A percentile compares a stretch with the other conserved stretches of the same genome.
Evolutionary conservation across 345 rosid genomes (phyloP).

Genomic region (Passiflora organensis): DNA sequence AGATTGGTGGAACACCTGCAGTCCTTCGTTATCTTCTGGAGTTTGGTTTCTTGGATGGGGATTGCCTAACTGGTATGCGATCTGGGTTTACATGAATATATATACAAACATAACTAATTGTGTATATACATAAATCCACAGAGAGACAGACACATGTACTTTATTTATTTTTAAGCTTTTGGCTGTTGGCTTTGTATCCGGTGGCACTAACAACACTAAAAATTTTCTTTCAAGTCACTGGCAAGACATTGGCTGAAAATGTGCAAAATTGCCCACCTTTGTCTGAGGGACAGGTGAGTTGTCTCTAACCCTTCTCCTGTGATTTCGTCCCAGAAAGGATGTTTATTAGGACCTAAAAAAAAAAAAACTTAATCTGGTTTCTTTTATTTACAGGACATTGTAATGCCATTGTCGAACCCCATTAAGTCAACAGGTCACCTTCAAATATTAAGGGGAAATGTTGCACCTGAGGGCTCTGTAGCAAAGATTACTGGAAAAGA

Average conservation of each 20-base stretch:
- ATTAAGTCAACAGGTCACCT: conserved; percentile 94
- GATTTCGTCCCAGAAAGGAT: not conserved
- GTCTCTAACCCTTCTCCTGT: not conserved
- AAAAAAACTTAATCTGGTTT: not conserved
- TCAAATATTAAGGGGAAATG: conserved; percentile 82
- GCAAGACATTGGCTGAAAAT: conserved; percentile 89
- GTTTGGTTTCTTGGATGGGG: conserved; percentile 55
- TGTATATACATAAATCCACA: no score
- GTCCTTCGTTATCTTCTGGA: conserved; percentile 65
- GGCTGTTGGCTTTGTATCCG: not conserved
- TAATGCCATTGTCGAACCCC: conserved; percentile 72
- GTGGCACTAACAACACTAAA: conserved; percentile 1
- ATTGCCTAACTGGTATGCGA: conserved; percentile 68
- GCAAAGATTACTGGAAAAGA: conserved; percentile 99
- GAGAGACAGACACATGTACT: no score
- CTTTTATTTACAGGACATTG: conserved; percentile 48
- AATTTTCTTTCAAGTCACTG: conserved; percentile 54
- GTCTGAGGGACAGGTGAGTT: conserved; percentile 71
- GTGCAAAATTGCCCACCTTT: conserved; percentile 55
- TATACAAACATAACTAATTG: no score
- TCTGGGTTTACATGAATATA: no score
- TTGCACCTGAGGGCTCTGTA: conserved; percentile 97
- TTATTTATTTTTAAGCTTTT: conserved; percentile 8
- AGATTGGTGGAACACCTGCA: conserved; percentile 84
- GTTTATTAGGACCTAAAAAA: not conserved